Conservation (phyloP, 1,284 basidiomycete species). For the Ganoderma sinense region DNA sequence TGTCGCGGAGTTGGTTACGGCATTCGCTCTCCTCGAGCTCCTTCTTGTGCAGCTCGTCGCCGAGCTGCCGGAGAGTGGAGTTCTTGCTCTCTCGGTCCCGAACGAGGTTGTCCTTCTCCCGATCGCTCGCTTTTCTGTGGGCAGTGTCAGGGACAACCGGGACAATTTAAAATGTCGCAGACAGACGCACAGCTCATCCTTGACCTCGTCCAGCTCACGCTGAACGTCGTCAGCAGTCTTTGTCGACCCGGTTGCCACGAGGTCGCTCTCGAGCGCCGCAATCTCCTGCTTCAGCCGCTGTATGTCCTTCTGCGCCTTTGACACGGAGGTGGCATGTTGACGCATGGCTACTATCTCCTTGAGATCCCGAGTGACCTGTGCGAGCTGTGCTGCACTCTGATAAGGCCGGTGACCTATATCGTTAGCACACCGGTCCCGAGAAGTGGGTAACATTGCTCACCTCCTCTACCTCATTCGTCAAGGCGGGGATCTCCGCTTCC, state of each 20-base stretch:
- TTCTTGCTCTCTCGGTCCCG: conserved; percentile 75
- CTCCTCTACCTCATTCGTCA: conserved; percentile 63
- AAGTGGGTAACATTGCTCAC: conserved; percentile 43
- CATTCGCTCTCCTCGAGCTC: conserved; percentile 71
- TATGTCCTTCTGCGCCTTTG: conserved; percentile 71
- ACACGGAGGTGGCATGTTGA: conserved; percentile 68
- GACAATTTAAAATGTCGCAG: neutral
- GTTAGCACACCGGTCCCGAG: neutral
- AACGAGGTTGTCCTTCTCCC: conserved; percentile 67
- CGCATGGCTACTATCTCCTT: conserved; percentile 74
- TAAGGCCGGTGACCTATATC: neutral
- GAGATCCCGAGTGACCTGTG: conserved; percentile 56
- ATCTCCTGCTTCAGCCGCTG: conserved; percentile 73
- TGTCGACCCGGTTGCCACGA: conserved; percentile 75
- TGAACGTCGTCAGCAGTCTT: conserved; percentile 90
- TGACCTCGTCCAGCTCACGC: conserved; percentile 70
- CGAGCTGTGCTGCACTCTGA: conserved; percentile 58
- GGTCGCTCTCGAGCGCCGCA: conserved; percentile 69
- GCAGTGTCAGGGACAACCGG: neutral
- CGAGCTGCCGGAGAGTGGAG: conserved; percentile 59
- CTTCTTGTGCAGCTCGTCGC: conserved; percentile 67
- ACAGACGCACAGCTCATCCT: conserved; percentile 68
- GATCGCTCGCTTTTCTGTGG: conserved; percentile 71
- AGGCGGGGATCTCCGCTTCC: conserved; percentile 58
- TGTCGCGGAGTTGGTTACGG: conserved; percentile 68